Base-by-base conservation (phyloP, 768 basidiomycete genomes). In the Agaricus sinodeliciosus region DNA sequence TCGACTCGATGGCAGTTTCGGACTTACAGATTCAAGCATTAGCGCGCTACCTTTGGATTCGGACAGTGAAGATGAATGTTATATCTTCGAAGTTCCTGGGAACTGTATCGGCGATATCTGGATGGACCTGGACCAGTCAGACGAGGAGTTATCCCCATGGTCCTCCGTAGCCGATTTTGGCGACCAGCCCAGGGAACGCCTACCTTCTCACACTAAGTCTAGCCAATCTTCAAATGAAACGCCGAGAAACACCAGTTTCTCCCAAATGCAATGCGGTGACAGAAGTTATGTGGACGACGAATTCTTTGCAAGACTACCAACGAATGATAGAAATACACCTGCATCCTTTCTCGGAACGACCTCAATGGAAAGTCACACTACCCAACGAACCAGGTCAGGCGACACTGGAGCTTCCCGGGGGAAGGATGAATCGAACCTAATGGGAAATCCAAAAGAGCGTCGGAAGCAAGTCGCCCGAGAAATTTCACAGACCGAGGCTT, bases 341-440 rank as follows among this genome's bases (percentile, higher is more conserved):
- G 49, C 4, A 31, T 35, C 41, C 8, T 42, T 11, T 34, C 40
- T n/a, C 43, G 31, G 34, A 34, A 50, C 16, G 42, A 39, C 13
- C 13, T 16, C 7, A 16, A 39, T 42, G 28, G n/a, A 37, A 42
- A 26, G 37, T 48, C 40, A 54, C 39, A 35, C 39, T 42, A 39
- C 31, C 28, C 45, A 34, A 31, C 51, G 44, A 54, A 9, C 27
- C 22, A 11, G 40, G 52, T 54, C 52, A 54, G 45, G 35, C 51
- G 51, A 31, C 44, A 46, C 15, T 28, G n/a, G 52, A 35, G 34
- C 39, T 47, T 54, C 46, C 28, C 52, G 41, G 28, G 52, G 16
- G 31, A 54, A 54, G 37, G 28, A 27, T 48, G 13, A 35, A 11
- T 35, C 8, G 27, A 18, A 48, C 45, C 45, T 47, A 45, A 54